phyloP scores from a whole-genome alignment of 345 rosid species.

The Carallia pectinifolia region DNA sequence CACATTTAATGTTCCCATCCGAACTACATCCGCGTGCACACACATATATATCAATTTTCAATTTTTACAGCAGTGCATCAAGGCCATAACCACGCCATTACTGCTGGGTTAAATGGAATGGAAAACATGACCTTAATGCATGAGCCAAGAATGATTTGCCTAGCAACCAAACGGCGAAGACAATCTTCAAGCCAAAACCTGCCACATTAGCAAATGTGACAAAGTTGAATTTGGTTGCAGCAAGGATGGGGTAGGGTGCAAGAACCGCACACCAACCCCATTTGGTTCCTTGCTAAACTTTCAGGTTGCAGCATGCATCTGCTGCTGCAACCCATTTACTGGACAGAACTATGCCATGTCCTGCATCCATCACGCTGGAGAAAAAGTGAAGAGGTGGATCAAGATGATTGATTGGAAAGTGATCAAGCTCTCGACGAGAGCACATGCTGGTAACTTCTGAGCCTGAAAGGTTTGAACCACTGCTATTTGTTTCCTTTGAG shows the following conservation, averaged over 20 bases:
- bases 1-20: not conserved
- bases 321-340: slow-evolving; percentile 72
- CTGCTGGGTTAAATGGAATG: slow-evolving; percentile 13
- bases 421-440: slow-evolving; percentile 34
- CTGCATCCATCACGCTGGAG: slow-evolving; percentile 38
- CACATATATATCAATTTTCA: slow-evolving; percentile 8
- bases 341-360: slow-evolving; percentile 59
- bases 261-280: slow-evolving; percentile 29
- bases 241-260: slow-evolving; percentile 24
- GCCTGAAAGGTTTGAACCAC: slow-evolving; percentile 46
- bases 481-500: slow-evolving; percentile 47
- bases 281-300: slow-evolving; percentile 37
- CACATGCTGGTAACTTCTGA: slow-evolving; percentile 82
- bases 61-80: slow-evolving; percentile 21
- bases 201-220: slow-evolving; percentile 7
- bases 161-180: slow-evolving; percentile 47
- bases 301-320: slow-evolving; percentile 57
- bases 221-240: slow-evolving; percentile 37
- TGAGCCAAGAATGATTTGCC: slow-evolving; percentile 99
- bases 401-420: slow-evolving; percentile 35
- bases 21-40: not conserved
- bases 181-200: slow-evolving; percentile 22
- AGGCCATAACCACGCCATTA: slow-evolving; percentile 18
- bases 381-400: slow-evolving; percentile 39
- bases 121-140: slow-evolving; percentile 28